Evolutionary conservation across 2,329 filamentous ascomycete genomes (phyloP), one percentile per base, ranked within the genome.

Genomic region (Fusarium brevicatenulatum): DNA sequence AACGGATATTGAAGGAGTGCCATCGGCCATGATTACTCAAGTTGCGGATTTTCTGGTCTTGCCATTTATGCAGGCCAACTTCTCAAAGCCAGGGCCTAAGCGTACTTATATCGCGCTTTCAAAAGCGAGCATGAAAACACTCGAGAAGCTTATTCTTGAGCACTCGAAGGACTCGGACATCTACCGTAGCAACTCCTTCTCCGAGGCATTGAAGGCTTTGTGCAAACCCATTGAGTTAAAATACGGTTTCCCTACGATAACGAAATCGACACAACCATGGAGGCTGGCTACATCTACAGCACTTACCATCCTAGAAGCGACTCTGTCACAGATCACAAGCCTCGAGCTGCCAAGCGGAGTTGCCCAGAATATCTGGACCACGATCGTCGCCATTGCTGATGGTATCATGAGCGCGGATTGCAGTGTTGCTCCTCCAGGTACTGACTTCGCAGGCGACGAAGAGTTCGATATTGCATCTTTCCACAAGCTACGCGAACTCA

Each of bases 91-190:
- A 18, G 73, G 78, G 3, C 78, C 83, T 56, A 90, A 90, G 63
- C 92, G 94, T 11, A 97, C 94, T 0, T 98, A 95, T 78, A 91
- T 99, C 62, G 95, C 96, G 39, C 89, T 98, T 78, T 94, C 95
- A 2, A 97, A 96, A 80, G 89, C 90, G 25, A 91, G 92, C 66
- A 96, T 97, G 87, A 84, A 87, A 5, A 88, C 94, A 50, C 81
- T 97, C 4, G 86, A 92, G 71, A 83, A 82, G 1, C 82, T 94
- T 5, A 84, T 92, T 7, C 81, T 90, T 8, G 82, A 85, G 21
- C 90, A 93, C 70, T 87, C 90, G 0, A 80, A 83, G 0, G 90
- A 93, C 30, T 78, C 84, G n/a, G 90, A 92, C 40, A 89, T 97
- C 0, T 95, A 95, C 77, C 84, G 83, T 3, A 91, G 90, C 49